phyloP scores from a whole-genome alignment of 139 green algal genomes.

The Zygnema cylindricum region DNA sequence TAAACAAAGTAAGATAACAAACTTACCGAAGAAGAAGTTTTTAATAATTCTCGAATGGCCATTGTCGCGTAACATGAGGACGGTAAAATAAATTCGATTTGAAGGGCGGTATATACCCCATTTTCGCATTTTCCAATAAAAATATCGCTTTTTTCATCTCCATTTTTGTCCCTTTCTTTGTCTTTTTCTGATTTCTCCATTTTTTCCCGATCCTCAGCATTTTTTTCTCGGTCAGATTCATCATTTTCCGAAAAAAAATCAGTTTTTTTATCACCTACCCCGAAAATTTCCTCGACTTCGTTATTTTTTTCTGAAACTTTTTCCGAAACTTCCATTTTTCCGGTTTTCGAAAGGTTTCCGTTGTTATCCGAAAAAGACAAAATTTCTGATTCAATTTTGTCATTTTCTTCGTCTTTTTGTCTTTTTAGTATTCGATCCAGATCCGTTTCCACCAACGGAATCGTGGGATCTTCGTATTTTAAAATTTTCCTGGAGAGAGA shows the following conservation, averaged over 20 bases:
- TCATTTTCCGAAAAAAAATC: too few relatives aligned
- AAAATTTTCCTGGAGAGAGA: slow-evolving; percentile 43
- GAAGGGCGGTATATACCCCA: slow-evolving; percentile 67
- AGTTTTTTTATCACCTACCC: too few relatives aligned
- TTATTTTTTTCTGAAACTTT: neutral
- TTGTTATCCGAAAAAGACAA: neutral
- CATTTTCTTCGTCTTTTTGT: neutral
- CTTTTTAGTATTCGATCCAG: neutral
- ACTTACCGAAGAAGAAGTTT: slow-evolving; percentile 45
- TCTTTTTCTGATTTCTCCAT: neutral
- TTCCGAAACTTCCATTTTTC: neutral
- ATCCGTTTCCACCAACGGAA: neutral
- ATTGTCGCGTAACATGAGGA: slow-evolving; percentile 92
- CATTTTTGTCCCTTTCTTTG: neutral
- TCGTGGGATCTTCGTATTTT: neutral
- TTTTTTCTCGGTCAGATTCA: neutral
- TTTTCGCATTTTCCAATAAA: neutral
- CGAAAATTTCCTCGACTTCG: too few relatives aligned
- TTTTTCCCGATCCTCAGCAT: slow-evolving; percentile 34
- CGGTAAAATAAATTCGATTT: slow-evolving; percentile 82
- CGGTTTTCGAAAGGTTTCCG: too few relatives aligned
- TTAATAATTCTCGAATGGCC: slow-evolving; percentile 65
- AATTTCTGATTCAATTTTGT: neutral
- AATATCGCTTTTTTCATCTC: neutral
- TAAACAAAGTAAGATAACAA: neutral